Conservation (phyloP, 768 basidiomycete genomes). For the Rhizopogon vesiculosus region DNA sequence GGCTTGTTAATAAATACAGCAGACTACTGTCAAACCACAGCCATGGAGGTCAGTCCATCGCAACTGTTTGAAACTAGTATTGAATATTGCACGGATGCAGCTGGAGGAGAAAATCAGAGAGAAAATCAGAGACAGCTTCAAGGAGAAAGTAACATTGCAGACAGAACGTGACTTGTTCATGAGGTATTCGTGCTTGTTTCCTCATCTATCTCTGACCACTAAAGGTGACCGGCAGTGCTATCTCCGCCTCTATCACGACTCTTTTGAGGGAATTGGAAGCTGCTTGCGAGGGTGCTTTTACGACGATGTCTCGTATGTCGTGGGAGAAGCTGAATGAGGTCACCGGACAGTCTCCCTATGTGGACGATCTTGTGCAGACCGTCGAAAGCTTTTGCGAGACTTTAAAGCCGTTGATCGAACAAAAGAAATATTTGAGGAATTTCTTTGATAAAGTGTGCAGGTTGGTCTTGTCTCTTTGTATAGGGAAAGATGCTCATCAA, state of each 20-base stretch:
- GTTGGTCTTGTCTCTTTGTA: constrained; percentile 35
- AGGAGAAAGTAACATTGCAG: constrained; percentile 78
- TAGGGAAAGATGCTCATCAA: not conserved
- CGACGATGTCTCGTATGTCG: constrained; percentile 67
- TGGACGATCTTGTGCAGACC: constrained; percentile 68
- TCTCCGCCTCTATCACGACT: constrained; percentile 76
- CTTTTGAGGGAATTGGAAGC: constrained; percentile 83
- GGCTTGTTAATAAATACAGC: constrained; percentile 95
- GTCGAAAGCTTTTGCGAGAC: constrained; percentile 73
- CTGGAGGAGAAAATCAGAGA: constrained; percentile 89
- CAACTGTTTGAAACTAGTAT: not conserved
- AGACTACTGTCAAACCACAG: constrained; percentile 93
- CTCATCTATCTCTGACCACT: not conserved
- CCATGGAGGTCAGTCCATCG: constrained; percentile 58
- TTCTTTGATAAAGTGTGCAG: constrained; percentile 91
- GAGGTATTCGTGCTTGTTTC: constrained; percentile 45
- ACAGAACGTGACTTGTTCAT: constrained; percentile 86
- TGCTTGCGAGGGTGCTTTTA: constrained; percentile 76
- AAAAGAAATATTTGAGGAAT: constrained; percentile 92
- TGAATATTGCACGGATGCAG: constrained; percentile 32
- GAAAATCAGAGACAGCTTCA: constrained; percentile 71
- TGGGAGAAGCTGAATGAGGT: constrained; percentile 84
- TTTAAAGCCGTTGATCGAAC: constrained; percentile 80
- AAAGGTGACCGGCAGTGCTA: constrained; percentile 46
- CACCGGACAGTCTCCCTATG: constrained; percentile 79